Conservation (phyloP, 2,329 filamentous ascomycete genomes). For the Helminthosporium solani region DNA sequence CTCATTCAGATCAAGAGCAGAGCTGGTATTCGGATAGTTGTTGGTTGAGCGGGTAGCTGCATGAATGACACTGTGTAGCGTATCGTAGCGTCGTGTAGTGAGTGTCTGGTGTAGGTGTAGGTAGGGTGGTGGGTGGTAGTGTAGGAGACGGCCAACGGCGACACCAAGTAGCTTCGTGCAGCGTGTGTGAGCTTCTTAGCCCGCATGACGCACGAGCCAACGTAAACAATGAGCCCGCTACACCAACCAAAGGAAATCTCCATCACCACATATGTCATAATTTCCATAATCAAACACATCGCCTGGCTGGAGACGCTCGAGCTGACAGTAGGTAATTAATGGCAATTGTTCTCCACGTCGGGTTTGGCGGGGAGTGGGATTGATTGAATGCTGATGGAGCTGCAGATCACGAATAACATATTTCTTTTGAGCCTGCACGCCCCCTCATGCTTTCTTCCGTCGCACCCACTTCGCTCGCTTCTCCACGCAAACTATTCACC, state of each 20-base stretch:
- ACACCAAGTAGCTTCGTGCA: background rate
- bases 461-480: constrained; percentile 18
- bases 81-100: too few relatives aligned
- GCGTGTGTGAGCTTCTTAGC: background rate
- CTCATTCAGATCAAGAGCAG: too few relatives aligned
- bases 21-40: background rate
- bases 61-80: background rate
- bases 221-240: background rate
- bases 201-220: background rate
- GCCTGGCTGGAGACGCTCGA: too few relatives aligned
- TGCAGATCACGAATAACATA: background rate
- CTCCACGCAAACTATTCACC: constrained; percentile 3
- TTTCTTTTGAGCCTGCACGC: constrained; percentile 13
- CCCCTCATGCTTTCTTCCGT: constrained; percentile 30
- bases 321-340: too few relatives aligned
- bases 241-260: background rate
- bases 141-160: too few relatives aligned
- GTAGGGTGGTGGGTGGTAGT: too few relatives aligned
- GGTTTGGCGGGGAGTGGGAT: too few relatives aligned
- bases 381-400: background rate
- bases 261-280: background rate
- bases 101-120: too few relatives aligned
- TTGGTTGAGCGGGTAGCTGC: background rate
- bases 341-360: background rate
- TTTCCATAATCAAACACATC: too few relatives aligned